Percentiles rank a stretch among this genome's conserved stretches.
Conservation (phyloP, 352 stramenopile genomes). For the Phytophthora niederhauseri region DNA sequence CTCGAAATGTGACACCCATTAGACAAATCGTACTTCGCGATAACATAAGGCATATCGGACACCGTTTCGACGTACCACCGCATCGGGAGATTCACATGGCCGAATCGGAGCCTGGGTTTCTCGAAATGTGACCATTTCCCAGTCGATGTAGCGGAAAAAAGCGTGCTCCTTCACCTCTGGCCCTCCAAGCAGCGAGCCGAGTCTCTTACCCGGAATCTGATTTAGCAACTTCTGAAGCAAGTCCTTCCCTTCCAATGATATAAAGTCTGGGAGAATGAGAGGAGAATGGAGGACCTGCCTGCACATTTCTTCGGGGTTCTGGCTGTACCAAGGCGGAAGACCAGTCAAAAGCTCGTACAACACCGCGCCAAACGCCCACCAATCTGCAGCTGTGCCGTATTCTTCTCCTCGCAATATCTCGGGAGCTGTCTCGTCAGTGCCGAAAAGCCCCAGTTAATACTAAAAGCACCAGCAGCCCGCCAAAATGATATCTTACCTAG, state of each 20-base stretch:
- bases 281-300: conserved; percentile 56
- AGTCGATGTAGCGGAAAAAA: conserved; percentile 75
- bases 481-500: conserved; percentile 48
- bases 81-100: conserved; percentile 52
- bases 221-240: conserved; percentile 61
- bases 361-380: conserved; percentile 80
- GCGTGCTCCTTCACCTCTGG: conserved; percentile 60
- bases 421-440: conserved; percentile 43
- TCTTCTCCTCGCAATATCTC: conserved; percentile 68
- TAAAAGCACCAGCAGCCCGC: background rate
- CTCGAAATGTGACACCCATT: conserved; percentile 42
- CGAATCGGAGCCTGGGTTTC: conserved; percentile 67
- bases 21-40: background rate
- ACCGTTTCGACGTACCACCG: conserved; percentile 47
- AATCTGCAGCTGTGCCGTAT: conserved; percentile 82
- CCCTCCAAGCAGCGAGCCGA: conserved; percentile 58
- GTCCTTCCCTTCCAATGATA: conserved; percentile 55
- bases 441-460: background rate
- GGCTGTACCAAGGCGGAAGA: conserved; percentile 76
- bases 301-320: conserved; percentile 58
- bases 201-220: conserved; percentile 47
- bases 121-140: conserved; percentile 67
- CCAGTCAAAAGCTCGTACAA: conserved; percentile 84
- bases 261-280: conserved; percentile 58
- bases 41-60: background rate